A percentile compares a stretch with the other conserved stretches of the same genome.
phyloP scores from a whole-genome alignment of 306 rosid genomes.

The Cyamopsis tetragonoloba region DNA sequence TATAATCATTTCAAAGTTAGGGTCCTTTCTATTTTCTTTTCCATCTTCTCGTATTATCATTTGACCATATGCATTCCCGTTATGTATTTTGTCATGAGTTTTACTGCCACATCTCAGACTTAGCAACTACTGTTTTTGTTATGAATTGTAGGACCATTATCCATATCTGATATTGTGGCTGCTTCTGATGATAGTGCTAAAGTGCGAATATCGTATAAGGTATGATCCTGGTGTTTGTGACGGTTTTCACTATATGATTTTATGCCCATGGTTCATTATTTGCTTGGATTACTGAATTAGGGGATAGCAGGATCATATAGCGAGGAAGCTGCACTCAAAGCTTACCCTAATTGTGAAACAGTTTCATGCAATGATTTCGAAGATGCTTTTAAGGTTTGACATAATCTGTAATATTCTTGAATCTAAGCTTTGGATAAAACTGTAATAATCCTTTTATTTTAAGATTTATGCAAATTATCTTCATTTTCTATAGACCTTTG shows the following conservation, averaged over 20 bases:
- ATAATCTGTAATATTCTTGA: constrained; percentile 18
- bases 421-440: background rate
- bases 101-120: background rate
- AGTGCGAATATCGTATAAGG: constrained; percentile 56
- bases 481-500: constrained; percentile 10
- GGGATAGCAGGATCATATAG: constrained; percentile 62
- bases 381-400: constrained; percentile 63
- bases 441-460: background rate
- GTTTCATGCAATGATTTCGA: constrained; percentile 67
- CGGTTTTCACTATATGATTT: background rate
- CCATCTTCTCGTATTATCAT: background rate
- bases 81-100: constrained; percentile 11
- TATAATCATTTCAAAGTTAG: constrained; percentile 8
- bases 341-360: constrained; percentile 61
- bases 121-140: background rate
- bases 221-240: constrained; percentile 31
- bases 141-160: constrained; percentile 49
- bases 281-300: constrained; percentile 41
- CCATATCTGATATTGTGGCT: constrained; percentile 41
- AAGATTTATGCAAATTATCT: background rate
- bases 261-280: constrained; percentile 19
- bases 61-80: background rate
- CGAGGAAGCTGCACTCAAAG: constrained; percentile 72
- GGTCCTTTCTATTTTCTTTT: background rate
- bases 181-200: constrained; percentile 38